These are phyloP conservation scores for Cornus suecica DNA, from an alignment of 148 eudicot genomes.

Conservation along the genomic window DNA sequence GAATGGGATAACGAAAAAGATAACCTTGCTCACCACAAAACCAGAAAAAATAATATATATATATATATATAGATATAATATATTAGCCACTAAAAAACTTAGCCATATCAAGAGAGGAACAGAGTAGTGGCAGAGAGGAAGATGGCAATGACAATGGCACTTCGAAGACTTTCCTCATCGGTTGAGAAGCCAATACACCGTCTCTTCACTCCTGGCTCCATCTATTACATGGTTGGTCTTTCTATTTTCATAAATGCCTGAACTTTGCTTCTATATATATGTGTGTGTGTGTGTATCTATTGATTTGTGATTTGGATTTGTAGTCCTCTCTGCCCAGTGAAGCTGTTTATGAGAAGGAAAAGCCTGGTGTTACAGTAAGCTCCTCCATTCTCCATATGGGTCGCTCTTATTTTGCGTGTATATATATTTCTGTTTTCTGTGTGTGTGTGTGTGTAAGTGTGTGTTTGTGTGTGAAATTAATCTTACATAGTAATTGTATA, in stretches of 20 bases:
- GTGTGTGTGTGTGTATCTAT: background rate
- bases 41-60: background rate
- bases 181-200: slow-evolving; percentile 57
- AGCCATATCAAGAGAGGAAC: slow-evolving; percentile 17
- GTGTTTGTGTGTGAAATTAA: background rate
- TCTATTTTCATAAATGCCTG: background rate
- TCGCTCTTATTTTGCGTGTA: background rate
- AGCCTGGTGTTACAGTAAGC: slow-evolving; percentile 65
- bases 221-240: slow-evolving; percentile 58
- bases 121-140: background rate
- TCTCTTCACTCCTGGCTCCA: slow-evolving; percentile 54
- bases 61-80: background rate
- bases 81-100: slow-evolving; percentile 51
- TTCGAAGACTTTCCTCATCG: slow-evolving; percentile 74
- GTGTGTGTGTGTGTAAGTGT: background rate
- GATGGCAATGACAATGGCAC: slow-evolving; percentile 94
- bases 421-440: background rate
- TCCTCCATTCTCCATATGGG: background rate
- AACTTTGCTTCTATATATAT: background rate
- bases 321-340: slow-evolving; percentile 72
- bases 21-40: slow-evolving; percentile 1
- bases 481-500: background rate
- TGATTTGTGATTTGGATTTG: slow-evolving; percentile 12
- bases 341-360: slow-evolving; percentile 77
- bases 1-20: background rate